Evolutionary conservation across 2,329 filamentous ascomycete species (phyloP), one percentile per base, ranked within the genome.

Genomic region (Exophiala viscosa): DNA sequence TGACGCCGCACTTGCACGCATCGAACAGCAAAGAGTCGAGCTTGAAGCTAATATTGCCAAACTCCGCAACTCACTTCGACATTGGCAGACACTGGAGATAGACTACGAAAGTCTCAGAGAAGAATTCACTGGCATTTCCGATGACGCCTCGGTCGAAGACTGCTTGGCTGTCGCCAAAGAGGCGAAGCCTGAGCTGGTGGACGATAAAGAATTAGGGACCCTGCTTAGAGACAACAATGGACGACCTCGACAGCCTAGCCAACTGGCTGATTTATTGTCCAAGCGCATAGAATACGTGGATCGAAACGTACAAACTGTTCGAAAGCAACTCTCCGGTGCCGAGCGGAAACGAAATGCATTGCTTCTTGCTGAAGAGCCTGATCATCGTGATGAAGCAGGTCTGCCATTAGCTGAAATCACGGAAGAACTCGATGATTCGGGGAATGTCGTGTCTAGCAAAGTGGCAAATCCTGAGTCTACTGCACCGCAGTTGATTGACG

Each of bases 91-190:
- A 49, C 95, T 88, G 82, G 91, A 95, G 67, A 83, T 87, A 43
- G 92, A 97, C 68, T 97, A 97, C 69, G 89, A 96, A 66, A 83
- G 85, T 18, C 78, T 97, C 57, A 90, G 88, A 67, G 89, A 95
- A 67, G 89, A 95, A 64, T 80, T 97, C 28, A 72, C 82, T 47
- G 75, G 73, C 3, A 67, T 85, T 20, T 68, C 76, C 33, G 67
- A 75, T 38, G 71, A 74, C 45, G 69, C 79, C 50, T 70, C 72
- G 28, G 71, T 73, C 5, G 70, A 80, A 14, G 78, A 83, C 23
- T 78, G 90, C 23, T 72, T 79, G 6, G 72, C 72, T 28, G 62
- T 64, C 10, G 69, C 69, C 9, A 62, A 61, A 58, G 60, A 83
- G 66, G 58, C 76, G 73, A 67, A 76, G 68, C 70, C 70, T 2